These are phyloP conservation scores for Colletotrichum sp. DNA, from an alignment of 2,329 filamentous ascomycete species.

Conservation along the genomic window DNA sequence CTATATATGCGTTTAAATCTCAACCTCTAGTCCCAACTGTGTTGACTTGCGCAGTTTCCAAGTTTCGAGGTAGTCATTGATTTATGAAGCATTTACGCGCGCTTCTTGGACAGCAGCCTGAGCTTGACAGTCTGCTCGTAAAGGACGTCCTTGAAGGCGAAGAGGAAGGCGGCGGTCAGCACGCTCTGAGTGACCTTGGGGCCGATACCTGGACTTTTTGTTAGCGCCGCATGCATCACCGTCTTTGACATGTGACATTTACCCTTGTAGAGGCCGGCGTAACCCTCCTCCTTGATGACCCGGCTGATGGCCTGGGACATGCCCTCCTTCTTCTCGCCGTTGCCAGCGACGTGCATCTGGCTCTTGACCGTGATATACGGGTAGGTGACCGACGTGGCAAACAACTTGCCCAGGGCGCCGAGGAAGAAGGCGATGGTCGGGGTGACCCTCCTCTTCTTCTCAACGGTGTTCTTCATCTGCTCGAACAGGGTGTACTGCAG, in stretches of 20 bases:
- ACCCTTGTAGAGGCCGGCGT: conserved; percentile 88
- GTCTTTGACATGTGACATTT: neutral
- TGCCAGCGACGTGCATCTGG: conserved; percentile 89
- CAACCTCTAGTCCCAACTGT: neutral
- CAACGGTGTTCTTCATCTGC: conserved; percentile 91
- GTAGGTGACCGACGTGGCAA: conserved; percentile 93
- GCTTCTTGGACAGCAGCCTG: conserved; percentile 50
- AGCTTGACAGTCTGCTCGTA: conserved; percentile 82
- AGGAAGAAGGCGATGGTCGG: conserved; percentile 89
- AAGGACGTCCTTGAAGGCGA: conserved; percentile 96
- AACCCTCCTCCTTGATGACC: conserved; percentile 90
- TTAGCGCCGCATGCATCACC: conserved; percentile 13
- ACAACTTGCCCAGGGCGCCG: conserved; percentile 90
- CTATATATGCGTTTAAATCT: conserved; percentile 1
- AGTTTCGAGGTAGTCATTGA: neutral
- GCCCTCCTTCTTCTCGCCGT: conserved; percentile 77
- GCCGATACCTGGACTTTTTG: conserved; percentile 71
- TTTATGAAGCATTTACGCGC: conserved; percentile 7
- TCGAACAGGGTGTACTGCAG: conserved; percentile 99
- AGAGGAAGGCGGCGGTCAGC: conserved; percentile 92
- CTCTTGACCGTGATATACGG: conserved; percentile 99
- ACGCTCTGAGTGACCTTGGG: conserved; percentile 98
- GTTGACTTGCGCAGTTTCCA: conserved; percentile 25
- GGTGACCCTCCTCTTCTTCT: conserved; percentile 76
- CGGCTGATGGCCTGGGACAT: conserved; percentile 78